Evolutionary conservation across 768 basidiomycete species (phyloP).

Genomic region (Cystofilobasidium capitatum): DNA sequence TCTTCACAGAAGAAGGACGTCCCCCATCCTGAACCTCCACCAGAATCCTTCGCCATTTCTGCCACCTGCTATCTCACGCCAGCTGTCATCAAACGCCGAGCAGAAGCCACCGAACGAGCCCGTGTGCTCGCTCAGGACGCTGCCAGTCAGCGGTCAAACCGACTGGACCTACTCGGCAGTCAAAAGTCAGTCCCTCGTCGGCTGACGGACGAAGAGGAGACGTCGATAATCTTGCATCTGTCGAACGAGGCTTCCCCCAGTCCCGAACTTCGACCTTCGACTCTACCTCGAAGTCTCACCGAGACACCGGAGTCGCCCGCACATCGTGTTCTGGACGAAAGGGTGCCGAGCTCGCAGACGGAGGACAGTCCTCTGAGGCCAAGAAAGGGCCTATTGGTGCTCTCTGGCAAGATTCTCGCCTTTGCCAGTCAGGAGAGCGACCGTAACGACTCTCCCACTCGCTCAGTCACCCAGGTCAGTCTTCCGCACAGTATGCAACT

Average conservation of each 20-base stretch:
- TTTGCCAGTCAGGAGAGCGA: background rate
- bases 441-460: background rate
- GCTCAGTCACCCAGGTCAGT: background rate
- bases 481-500: too few species aligned
- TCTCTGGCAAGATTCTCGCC: background rate
- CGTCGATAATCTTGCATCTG: background rate
- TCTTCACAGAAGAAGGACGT: too few species aligned
- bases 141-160: too few species aligned
- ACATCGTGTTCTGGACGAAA: background rate
- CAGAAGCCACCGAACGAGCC: too few species aligned
- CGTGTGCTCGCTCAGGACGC: background rate
- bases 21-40: too few species aligned
- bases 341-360: background rate
- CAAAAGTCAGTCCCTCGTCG: too few species aligned
- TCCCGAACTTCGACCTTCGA: background rate
- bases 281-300: background rate
- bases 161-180: too few species aligned
- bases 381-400: background rate
- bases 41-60: too few species aligned
- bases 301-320: background rate
- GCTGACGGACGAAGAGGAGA: constrained; percentile 6
- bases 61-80: too few species aligned
- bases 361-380: background rate
- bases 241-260: background rate
- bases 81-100: too few species aligned